phyloP scores from a whole-genome alignment of 257 asterid genomes.

The Mitragyna speciosa region DNA sequence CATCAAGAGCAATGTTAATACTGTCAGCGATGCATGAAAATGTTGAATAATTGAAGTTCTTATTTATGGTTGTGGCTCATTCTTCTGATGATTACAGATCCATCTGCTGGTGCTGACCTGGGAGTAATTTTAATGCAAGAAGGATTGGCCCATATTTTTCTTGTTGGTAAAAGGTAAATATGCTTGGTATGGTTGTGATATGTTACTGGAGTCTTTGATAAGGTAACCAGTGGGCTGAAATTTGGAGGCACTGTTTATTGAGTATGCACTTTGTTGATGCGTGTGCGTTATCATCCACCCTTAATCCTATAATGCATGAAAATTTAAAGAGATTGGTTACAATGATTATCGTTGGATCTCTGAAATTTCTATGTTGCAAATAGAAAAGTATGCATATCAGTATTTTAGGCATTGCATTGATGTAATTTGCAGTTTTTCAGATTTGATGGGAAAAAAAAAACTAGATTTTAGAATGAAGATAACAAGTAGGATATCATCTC shows the following conservation, averaged over 20 bases:
- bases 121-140: constrained; percentile 97
- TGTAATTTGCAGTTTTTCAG: background rate
- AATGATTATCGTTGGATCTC: background rate
- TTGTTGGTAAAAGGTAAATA: constrained; percentile 82
- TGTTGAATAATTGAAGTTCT: constrained; percentile 5
- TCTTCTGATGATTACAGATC: constrained; percentile 50
- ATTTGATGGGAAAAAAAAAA: too few relatives aligned
- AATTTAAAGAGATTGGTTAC: background rate
- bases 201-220: constrained; percentile 9
- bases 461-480: background rate
- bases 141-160: constrained; percentile 82
- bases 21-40: background rate
- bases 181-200: background rate
- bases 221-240: background rate
- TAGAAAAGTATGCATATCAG: background rate
- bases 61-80: constrained; percentile 26
- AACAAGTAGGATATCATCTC: background rate
- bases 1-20: background rate
- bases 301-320: background rate
- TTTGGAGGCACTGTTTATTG: background rate
- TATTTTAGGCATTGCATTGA: background rate
- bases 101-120: constrained; percentile 90
- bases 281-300: background rate
- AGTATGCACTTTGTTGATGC: background rate
- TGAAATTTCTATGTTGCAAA: background rate